Percentiles rank a stretch among this genome's conserved stretches.
These are phyloP conservation scores for Brassica nigra DNA, from an alignment of 345 rosid genomes.

Conservation along the genomic window DNA sequence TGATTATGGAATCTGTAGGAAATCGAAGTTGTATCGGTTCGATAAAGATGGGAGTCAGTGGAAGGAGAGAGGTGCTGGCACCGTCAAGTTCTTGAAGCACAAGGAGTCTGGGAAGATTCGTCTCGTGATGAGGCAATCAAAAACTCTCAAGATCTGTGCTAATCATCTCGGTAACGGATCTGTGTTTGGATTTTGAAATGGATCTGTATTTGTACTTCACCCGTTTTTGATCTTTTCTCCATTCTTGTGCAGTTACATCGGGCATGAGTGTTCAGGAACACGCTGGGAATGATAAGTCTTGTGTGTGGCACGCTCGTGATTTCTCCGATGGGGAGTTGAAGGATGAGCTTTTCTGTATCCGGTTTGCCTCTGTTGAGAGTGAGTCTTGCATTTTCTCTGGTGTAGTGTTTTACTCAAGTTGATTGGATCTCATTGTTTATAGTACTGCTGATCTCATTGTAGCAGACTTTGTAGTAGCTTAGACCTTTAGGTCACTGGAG, in stretches of 20 bases:
- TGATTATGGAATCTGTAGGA: neutral
- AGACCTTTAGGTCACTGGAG: neutral
- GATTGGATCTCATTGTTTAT: neutral
- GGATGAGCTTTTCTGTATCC: neutral
- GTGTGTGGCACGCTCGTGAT: neutral
- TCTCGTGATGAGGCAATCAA: neutral
- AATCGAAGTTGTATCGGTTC: neutral
- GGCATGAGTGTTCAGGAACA: neutral
- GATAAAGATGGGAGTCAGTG: neutral
- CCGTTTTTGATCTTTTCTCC: too few relatives aligned
- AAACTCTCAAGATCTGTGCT: neutral
- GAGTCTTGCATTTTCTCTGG: neutral
- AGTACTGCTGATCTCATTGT: neutral
- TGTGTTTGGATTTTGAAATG: neutral
- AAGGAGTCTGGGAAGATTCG: neutral
- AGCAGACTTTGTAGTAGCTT: neutral
- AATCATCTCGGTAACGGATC: neutral
- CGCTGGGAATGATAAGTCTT: neutral
- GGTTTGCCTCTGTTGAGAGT: neutral
- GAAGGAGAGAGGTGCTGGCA: neutral
- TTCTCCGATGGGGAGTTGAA: neutral
- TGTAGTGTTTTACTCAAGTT: neutral
- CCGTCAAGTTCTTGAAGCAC: neutral
- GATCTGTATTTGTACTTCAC: too few relatives aligned
- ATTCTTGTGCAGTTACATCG: neutral